Conservation (phyloP, 805 yeast genomes). For the Ogataea wickerhamii region DNA sequence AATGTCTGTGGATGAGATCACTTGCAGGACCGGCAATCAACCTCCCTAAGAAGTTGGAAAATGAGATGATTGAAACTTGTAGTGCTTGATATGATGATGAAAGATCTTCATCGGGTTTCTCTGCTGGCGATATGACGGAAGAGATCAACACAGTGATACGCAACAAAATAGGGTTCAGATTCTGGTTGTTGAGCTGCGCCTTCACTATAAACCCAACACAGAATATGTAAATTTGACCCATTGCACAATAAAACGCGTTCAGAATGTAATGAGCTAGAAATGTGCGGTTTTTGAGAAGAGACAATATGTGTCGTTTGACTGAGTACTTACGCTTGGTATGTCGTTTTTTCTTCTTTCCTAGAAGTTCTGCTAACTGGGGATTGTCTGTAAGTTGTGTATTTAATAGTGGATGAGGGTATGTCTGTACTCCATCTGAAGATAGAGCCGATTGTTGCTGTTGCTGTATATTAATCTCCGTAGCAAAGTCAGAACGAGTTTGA, state of each 20-base stretch:
- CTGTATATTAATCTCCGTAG: too few relatives aligned
- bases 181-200: constrained; percentile 35
- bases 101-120: constrained; percentile 27
- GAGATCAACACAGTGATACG: constrained; percentile 5
- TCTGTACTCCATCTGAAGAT: not conserved
- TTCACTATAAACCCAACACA: constrained; percentile 71
- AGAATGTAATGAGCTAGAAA: constrained; percentile 53
- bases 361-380: constrained; percentile 3
- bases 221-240: constrained; percentile 70
- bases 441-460: not conserved
- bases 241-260: constrained; percentile 56
- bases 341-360: constrained; percentile 10
- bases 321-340: constrained; percentile 12
- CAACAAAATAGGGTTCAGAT: constrained; percentile 11
- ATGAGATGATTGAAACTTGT: constrained; percentile 65
- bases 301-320: constrained; percentile 22
- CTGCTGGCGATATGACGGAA: constrained; percentile 1
- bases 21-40: constrained; percentile 61
- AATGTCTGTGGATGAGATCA: constrained; percentile 51
- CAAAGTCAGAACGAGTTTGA: not conserved
- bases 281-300: constrained; percentile 28
- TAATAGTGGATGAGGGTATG: not conserved
- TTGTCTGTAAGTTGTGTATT: not conserved
- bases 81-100: constrained; percentile 57
- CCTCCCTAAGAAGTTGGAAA: constrained; percentile 64